These are phyloP conservation scores for Paramecium pentaurelia DNA, from an alignment of 73 alveolate species.

Conservation along the genomic window DNA sequence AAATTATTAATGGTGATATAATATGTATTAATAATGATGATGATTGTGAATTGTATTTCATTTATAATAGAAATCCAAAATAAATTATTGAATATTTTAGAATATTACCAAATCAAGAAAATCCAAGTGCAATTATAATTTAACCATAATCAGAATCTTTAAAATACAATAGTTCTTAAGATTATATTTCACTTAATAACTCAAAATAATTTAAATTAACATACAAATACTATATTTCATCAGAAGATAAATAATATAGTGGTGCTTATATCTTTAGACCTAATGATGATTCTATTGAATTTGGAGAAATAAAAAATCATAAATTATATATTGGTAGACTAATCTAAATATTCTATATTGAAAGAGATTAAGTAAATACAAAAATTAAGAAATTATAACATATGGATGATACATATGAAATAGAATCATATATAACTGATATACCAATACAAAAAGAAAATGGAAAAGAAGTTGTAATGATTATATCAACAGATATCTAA, in stretches of 20 bases:
- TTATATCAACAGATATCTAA: slow-evolving; percentile 39
- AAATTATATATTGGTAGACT: not conserved
- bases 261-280: slow-evolving; percentile 88
- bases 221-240: not conserved
- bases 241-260: slow-evolving; percentile 48
- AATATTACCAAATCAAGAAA: not conserved
- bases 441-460: slow-evolving; percentile 37
- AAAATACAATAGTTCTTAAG: not conserved
- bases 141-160: not conserved
- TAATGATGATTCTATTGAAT: slow-evolving; percentile 10
- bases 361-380: not conserved
- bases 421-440: slow-evolving; percentile 61
- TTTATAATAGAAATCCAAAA: slow-evolving; percentile 1
- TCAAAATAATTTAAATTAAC: not conserved
- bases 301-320: not conserved
- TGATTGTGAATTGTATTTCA: slow-evolving; percentile 50
- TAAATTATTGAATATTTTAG: not conserved
- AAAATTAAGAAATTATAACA: not conserved
- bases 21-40: slow-evolving; percentile 36
- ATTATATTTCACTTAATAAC: not conserved
- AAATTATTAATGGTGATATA: slow-evolving; percentile 34
- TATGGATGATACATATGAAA: slow-evolving; percentile 39
- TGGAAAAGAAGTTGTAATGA: slow-evolving; percentile 70
- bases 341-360: not conserved
- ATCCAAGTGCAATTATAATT: not conserved